Base-by-base conservation (phyloP, 306 rosid genomes). In the Quercus dentata region DNA sequence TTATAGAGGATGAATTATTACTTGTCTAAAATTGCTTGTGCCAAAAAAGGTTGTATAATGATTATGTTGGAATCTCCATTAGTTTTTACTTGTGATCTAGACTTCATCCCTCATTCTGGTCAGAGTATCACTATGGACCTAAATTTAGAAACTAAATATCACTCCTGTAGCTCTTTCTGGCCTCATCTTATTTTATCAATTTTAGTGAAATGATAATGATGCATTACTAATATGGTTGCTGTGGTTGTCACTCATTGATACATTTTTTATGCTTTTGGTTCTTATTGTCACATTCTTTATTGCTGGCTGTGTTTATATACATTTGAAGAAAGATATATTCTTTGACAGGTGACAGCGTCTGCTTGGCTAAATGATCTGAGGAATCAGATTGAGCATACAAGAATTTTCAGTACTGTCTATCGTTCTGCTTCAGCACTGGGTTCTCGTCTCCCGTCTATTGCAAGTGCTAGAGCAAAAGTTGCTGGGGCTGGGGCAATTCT, bases 381-480 rank as follows among this genome's bases (percentile, higher is more conserved):
- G 87, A 91, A 89, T 90, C 97, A 92, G 84, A 92, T 94, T 69
- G 97, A 92, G 83, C 93, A 83, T 63, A 93, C 99, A 59, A 86
- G 99, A 85, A 95, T 95, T 69, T 96, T 95, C 28, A 95, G 97
- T 74, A 95, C 98, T 5, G 96, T 95, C 51, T 93, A 91, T 88
- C 96, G 94, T 28, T 95, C 98, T 88, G 98, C 99, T 70, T 91
- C 98, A 6, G 99, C 99, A 69, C 82, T 95, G 86, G 97, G 98
- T 80, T 95, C 99, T 67, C 97, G 86, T 51, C 99, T 95, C 75
- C 99, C 98, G 58, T 92, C 99, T 31, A 95, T 95, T 51, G 97
- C 98, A 75, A 85, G 92, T 58, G 98, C 99, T 33, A 95, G 82
- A 88, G 97, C 94, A 74, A 95, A 86, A 75, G 98, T 95, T 83